Evolutionary conservation across 495 filamentous ascomycete genomes (phyloP).

Genomic region (Xanthoparmelia taractica): DNA sequence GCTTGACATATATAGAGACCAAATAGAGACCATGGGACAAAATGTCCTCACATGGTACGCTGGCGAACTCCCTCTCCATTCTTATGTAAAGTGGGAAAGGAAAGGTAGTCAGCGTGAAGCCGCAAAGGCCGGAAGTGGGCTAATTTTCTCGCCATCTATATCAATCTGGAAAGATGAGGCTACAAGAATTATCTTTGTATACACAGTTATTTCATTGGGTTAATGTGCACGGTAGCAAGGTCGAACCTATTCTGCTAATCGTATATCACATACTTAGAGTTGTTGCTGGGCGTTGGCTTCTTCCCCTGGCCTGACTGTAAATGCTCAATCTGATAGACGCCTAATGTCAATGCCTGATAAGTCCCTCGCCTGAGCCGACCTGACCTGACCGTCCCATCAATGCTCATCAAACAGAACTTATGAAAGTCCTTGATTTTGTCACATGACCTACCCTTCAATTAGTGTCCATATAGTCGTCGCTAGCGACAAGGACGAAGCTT

Average conservation of each 20-base stretch:
- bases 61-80: background rate
- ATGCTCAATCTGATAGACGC: background rate
- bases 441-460: slow-evolving; percentile 19
- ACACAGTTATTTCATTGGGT: too few relatives aligned
- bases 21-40: background rate
- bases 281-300: background rate
- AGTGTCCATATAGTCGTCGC: background rate
- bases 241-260: background rate
- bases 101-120: background rate
- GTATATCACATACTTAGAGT: background rate
- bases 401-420: too few relatives aligned
- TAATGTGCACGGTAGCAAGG: background rate
- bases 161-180: too few relatives aligned
- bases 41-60: background rate
- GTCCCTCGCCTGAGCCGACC: background rate
- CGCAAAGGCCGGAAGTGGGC: too few relatives aligned
- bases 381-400: background rate
- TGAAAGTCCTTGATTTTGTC: background rate
- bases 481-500: slow-evolving; percentile 13
- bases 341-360: background rate
- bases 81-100: background rate
- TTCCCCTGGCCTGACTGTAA: background rate
- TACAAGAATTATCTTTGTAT: too few relatives aligned
- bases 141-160: too few relatives aligned
- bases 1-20: background rate